These are phyloP conservation scores for Myxozyma geophila DNA, from an alignment of 805 yeast species.

Conservation along the genomic window DNA sequence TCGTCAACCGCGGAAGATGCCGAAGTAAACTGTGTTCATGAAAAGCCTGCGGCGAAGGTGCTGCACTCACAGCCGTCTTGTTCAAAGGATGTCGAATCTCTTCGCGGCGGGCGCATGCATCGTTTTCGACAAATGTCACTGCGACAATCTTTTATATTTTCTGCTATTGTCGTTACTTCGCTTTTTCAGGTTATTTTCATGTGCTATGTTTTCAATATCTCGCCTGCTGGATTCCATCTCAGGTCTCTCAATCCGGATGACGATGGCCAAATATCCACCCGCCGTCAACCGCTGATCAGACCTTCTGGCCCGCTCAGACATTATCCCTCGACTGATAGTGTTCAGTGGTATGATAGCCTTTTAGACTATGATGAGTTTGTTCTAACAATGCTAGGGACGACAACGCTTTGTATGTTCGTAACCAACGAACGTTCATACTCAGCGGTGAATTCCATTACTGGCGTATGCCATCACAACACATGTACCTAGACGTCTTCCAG, in stretches of 20 bases:
- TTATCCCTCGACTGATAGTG: conserved; percentile 1
- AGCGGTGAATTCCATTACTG: conserved; percentile 33
- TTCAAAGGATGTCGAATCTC: neutral
- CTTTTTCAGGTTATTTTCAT: neutral
- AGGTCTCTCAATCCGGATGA: neutral
- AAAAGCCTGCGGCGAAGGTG: neutral
- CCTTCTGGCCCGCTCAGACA: conserved; percentile 2
- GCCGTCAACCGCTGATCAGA: neutral
- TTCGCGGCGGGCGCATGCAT: neutral
- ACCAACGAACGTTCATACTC: conserved; percentile 20
- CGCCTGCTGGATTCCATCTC: neutral
- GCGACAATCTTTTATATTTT: neutral
- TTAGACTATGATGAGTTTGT: neutral
- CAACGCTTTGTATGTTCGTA: conserved; percentile 12
- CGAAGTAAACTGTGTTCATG: neutral
- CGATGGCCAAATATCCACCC: neutral
- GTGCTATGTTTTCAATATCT: neutral
- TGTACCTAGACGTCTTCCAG: conserved; percentile 26
- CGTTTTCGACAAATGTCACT: conserved; percentile 2
- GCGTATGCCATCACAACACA: conserved; percentile 29
- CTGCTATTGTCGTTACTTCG: neutral
- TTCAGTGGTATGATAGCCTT: conserved; percentile 4
- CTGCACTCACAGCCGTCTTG: neutral
- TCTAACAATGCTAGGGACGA: conserved; percentile 20
- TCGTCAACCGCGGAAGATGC: neutral